Base-by-base conservation (phyloP, 1,139 yeast genomes). In the Hanseniaspora gamundiae region DNA sequence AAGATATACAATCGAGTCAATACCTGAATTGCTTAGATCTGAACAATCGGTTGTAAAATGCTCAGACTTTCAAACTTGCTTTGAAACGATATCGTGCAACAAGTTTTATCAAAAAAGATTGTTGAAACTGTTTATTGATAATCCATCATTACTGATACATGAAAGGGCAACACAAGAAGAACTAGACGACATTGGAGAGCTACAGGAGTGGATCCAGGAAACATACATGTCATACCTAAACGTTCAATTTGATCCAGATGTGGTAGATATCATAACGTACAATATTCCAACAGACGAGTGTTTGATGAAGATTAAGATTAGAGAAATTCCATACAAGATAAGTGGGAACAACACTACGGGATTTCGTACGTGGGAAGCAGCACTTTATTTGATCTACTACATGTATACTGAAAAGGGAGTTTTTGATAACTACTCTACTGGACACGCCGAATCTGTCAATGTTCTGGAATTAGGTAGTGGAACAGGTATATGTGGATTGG, bases 311-410 rank as follows among this genome's bases (percentile, higher is more conserved):
- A 66, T 80, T 1, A 54, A 59, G 3, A 72, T 81, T 3, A 64
- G 64, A 45, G 93, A 83, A 54, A 69, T 74, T 0, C 93, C 88
- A 0, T 67, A 70, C 46, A 50, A 83, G 42, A 74, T 85, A 10
- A 73, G 85, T 16, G 86, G 86, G 0, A 59, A 66, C 27, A 94
- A 93, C 7, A 81, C 94, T 1, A 88, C 97, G 0, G 97, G 97
- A 0, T 65, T 78, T 47, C 66, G 96, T 39, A 88, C 97, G 0
- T 88, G 97, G 97, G 96, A 86, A 57, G 96, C 95, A 1, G 83
- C 95, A 0, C 52, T 84, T n/a, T 85, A 68, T 47, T 62, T 87
- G 16, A 64, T 80, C 8, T 69, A 75, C 42, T 75, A 62, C 51
- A 52, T 83, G 35, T 51, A 62, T 28, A 45, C 50, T 5, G 35